Evolutionary conservation across 176 grass and related monocot genomes (phyloP).

Genomic region (Coix lacrymajobi): DNA sequence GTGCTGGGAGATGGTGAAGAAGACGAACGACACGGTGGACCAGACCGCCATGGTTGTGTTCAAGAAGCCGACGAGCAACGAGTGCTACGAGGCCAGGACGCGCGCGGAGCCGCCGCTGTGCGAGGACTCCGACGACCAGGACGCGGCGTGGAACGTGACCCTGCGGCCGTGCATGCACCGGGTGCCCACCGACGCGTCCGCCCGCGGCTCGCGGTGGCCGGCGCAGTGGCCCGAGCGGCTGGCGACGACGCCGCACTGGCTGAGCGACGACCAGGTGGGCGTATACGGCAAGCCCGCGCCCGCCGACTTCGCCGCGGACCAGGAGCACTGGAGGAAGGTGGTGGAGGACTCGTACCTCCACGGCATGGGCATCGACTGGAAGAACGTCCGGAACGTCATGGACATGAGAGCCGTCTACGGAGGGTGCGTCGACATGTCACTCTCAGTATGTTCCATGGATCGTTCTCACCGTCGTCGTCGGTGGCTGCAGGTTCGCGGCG

Average conservation of each 20-base stretch:
- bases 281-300: slow-evolving; percentile 77
- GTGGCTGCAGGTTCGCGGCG: slow-evolving; percentile 36
- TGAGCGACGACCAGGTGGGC: slow-evolving; percentile 41
- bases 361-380: slow-evolving; percentile 77
- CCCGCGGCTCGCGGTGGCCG: slow-evolving; percentile 62
- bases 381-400: slow-evolving; percentile 75
- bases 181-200: slow-evolving; percentile 29
- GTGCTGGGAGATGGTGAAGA: slow-evolving; percentile 87
- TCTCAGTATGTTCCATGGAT: background rate
- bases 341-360: slow-evolving; percentile 54
- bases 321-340: slow-evolving; percentile 59
- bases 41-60: slow-evolving; percentile 63
- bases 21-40: slow-evolving; percentile 68
- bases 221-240: slow-evolving; percentile 64
- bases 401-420: slow-evolving; percentile 92
- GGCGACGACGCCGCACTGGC: slow-evolving; percentile 53
- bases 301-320: slow-evolving; percentile 55
- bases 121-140: slow-evolving; percentile 52
- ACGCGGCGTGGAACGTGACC: slow-evolving; percentile 86
- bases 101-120: slow-evolving; percentile 51
- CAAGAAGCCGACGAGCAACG: slow-evolving; percentile 68
- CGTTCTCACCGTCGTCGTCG: background rate
- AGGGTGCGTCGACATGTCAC: slow-evolving; percentile 35
- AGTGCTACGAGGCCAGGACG: slow-evolving; percentile 51
- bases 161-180: slow-evolving; percentile 73